Percentiles rank a stretch among this genome's conserved stretches.
Conservation (phyloP, 1,284 basidiomycete genomes). For the Pholiota adiposa region DNA sequence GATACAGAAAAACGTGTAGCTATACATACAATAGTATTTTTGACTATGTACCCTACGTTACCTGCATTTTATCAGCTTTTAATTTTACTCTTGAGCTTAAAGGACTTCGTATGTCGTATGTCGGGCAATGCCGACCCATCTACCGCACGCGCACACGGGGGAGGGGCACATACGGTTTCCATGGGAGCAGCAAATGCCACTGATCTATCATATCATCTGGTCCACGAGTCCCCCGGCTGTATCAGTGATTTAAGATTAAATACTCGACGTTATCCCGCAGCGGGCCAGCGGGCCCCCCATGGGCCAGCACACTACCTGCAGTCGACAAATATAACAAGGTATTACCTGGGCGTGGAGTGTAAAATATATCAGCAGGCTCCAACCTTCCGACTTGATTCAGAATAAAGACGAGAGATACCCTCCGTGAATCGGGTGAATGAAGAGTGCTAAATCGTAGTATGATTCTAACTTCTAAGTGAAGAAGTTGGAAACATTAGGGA, state of each 20-base stretch:
- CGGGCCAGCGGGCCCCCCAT: background rate
- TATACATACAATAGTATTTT: too few species aligned
- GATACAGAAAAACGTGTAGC: too few species aligned
- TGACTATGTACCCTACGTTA: too few species aligned
- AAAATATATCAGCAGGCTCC: background rate
- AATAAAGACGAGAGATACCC: background rate
- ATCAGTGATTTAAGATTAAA: background rate
- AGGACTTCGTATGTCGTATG: background rate
- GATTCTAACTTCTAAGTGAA: background rate
- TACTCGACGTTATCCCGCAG: background rate
- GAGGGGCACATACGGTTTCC: constrained; percentile 9
- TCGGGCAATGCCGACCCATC: background rate
- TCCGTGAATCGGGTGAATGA: background rate
- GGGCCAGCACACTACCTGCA: background rate
- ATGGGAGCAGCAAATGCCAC: constrained; percentile 2
- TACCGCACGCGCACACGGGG: background rate
- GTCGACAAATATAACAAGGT: background rate
- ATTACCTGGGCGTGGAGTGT: background rate
- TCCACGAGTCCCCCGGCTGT: background rate
- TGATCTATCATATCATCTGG: background rate
- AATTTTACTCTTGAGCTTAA: background rate
- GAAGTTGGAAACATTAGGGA: background rate
- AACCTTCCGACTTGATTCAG: too few species aligned
- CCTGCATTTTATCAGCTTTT: background rate
- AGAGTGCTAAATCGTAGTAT: background rate